Conservation (phyloP, 2,329 filamentous ascomycete genomes). For the Penicillium sp. region DNA sequence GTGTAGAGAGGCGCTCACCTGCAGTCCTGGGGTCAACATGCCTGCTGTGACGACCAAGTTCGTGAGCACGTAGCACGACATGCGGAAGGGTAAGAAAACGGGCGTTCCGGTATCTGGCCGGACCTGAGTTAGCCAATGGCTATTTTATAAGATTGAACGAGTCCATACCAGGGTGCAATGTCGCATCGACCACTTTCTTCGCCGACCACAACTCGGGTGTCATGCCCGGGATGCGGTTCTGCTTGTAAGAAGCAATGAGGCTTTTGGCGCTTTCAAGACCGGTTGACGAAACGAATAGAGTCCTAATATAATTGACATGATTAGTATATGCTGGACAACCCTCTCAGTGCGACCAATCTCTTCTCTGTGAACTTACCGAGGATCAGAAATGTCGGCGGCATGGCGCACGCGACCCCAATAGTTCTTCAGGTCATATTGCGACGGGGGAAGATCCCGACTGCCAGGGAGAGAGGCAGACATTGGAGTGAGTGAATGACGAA, state of each 20-base stretch:
- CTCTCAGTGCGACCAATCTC: constrained; percentile 12
- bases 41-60: constrained; percentile 94
- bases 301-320: constrained; percentile 55
- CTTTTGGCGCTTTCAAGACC: constrained; percentile 84
- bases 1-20: constrained; percentile 49
- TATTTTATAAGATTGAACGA: not conserved
- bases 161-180: constrained; percentile 80
- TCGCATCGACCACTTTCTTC: constrained; percentile 97
- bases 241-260: constrained; percentile 81
- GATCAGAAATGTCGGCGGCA: constrained; percentile 85
- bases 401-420: constrained; percentile 96
- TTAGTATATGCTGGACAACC: not conserved
- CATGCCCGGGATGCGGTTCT: constrained; percentile 74
- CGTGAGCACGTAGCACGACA: constrained; percentile 92
- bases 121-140: not conserved
- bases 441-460: constrained; percentile 79
- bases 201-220: constrained; percentile 88
- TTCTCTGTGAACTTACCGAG: constrained; percentile 69
- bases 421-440: constrained; percentile 86
- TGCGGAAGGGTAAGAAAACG: constrained; percentile 91
- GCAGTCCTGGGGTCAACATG: constrained; percentile 89
- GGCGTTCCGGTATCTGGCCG: constrained; percentile 80
- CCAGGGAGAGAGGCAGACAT: constrained; percentile 66
- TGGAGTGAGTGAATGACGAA: constrained; percentile 7
- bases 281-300: constrained; percentile 72